Base-by-base conservation (phyloP, 2,329 filamentous ascomycete genomes). In the Sporothrix phasma region DNA sequence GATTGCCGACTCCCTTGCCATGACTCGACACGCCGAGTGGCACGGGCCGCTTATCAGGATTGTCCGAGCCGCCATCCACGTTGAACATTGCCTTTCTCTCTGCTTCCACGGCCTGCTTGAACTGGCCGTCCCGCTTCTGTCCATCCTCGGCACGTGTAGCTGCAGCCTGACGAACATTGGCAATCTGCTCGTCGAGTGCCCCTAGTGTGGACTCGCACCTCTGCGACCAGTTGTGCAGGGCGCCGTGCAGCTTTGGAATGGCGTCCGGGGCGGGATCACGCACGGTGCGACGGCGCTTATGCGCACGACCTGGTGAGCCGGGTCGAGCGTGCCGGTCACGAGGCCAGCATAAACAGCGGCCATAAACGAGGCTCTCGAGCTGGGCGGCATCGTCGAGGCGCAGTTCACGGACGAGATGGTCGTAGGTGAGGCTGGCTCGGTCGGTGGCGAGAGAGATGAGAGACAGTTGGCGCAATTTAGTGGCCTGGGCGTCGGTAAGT, bases 391-490 rank as follows among this genome's bases (percentile, higher is more conserved):
- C 84, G 34, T 82, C 72, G 17, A 97, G 85, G 63, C 82, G 84
- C 51, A 99, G 85, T 0, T 82, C 80, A 6, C 74, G 68, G 70
- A 87, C 84, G 24, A 97, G 84, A 37, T 83, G 78, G 22, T 79
- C 72, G 77, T 99, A 99, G 61, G 83, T 88, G 26, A 97, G 85
- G 71, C 85, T 84, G 63, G 78, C 75, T 54, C 82, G 80, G 67
- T 88, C 83, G 66, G 85, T 83, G 65, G 90, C 88, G 66, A 97
- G 85, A 0, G 90, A 88, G 53, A 99, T 82, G 66, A 99, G 85
- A 22, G 92, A 91, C 45, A 99, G 88, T 72, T 97, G 90, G 62
- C 91, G 89, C 49, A 99, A 88, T 78, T 99, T 99, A 68, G 87
- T 82, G 49, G 81, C 77, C 78, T 99, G 94, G 62, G 84, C 79